These are phyloP conservation scores for Lathyrus oleraceus DNA, from an alignment of 306 rosid genomes.

Conservation along the genomic window DNA sequence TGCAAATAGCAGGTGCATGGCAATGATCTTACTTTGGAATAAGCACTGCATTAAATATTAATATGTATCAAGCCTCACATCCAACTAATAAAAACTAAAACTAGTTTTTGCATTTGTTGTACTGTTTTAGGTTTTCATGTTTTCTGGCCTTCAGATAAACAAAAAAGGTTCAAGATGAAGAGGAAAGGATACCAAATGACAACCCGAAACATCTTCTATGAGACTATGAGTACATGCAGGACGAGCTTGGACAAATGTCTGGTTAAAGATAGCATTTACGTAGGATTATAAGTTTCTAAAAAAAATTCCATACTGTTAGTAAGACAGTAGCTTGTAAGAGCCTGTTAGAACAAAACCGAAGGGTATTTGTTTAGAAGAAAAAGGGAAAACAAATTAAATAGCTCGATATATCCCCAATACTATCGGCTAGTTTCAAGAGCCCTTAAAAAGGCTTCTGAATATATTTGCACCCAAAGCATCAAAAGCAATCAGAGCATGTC, in stretches of 20 bases:
- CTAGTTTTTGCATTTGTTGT: background rate
- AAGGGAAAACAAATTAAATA: background rate
- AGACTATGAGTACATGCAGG: background rate
- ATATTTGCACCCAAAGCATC: background rate
- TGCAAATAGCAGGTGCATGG: constrained; percentile 10
- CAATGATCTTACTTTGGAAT: background rate
- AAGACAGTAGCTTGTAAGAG: background rate
- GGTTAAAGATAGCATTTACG: background rate
- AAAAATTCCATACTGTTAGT: background rate
- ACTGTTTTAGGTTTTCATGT: background rate
- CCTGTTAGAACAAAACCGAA: background rate
- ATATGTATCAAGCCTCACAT: background rate
- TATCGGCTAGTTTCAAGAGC: background rate
- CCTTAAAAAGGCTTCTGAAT: background rate
- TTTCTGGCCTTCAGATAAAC: background rate
- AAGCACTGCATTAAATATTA: background rate
- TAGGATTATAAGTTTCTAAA: background rate
- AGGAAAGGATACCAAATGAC: background rate
- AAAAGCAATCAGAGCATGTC: background rate
- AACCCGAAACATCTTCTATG: background rate
- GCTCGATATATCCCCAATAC: background rate
- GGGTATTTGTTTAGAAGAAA: background rate
- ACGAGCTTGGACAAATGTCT: background rate
- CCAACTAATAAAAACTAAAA: background rate
- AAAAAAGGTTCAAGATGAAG: background rate